phyloP scores from a whole-genome alignment of 148 eudicot genomes.

The Silene latifolia region DNA sequence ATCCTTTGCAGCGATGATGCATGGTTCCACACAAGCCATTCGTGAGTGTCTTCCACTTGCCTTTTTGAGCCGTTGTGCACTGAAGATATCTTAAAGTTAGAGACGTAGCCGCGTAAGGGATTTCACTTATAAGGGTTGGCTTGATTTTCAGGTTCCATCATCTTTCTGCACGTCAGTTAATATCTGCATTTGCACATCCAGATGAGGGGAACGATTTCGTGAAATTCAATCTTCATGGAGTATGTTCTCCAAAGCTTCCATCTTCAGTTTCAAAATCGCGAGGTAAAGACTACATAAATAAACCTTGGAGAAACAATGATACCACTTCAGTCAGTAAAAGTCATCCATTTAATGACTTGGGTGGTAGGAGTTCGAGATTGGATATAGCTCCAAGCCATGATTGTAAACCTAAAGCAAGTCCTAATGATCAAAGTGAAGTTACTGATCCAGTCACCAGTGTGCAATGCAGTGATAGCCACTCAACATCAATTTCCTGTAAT shows the following conservation, averaged over 20 bases:
- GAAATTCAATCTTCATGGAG: slow-evolving; percentile 25
- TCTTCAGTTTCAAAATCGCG: slow-evolving; percentile 57
- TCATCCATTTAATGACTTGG: slow-evolving; percentile 39
- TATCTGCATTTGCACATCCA: slow-evolving; percentile 42
- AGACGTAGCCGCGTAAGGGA: neutral
- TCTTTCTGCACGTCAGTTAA: slow-evolving; percentile 44
- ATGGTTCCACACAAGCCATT: slow-evolving; percentile 58
- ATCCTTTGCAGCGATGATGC: slow-evolving; percentile 51
- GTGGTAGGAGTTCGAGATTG: slow-evolving; percentile 16
- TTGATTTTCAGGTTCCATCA: slow-evolving; percentile 53
- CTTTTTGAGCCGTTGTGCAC: neutral
- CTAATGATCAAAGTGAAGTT: slow-evolving; percentile 15
- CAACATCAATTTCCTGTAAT: slow-evolving; percentile 12
- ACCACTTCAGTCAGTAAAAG: slow-evolving; percentile 20
- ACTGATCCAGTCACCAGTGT: slow-evolving; percentile 23
- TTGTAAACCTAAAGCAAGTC: slow-evolving; percentile 12
- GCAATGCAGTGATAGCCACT: slow-evolving; percentile 23
- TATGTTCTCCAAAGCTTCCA: slow-evolving; percentile 51
- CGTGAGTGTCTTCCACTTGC: slow-evolving; percentile 33
- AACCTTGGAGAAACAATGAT: slow-evolving; percentile 23
- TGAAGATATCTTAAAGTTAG: neutral
- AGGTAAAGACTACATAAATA: slow-evolving; percentile 47
- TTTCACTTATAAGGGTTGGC: neutral
- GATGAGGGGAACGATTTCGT: slow-evolving; percentile 27
- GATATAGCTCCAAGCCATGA: slow-evolving; percentile 24